Base-by-base conservation (phyloP, 495 filamentous ascomycete genomes). In the Podospora pseudoanserina region DNA sequence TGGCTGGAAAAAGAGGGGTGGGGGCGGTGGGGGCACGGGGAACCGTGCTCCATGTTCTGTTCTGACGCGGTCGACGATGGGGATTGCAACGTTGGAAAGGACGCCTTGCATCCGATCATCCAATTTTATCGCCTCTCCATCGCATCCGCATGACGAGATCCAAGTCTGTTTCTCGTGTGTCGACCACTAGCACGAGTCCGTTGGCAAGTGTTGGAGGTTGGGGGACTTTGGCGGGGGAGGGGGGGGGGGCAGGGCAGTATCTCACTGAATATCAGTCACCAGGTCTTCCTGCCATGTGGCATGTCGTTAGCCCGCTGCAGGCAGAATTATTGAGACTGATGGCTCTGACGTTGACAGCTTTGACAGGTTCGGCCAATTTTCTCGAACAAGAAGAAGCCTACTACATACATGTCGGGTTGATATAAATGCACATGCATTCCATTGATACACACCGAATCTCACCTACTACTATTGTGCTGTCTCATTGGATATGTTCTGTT, bases 271-370 rank as follows among this genome's bases (percentile, higher is more conserved):
- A 39, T 44, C 57, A 57, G 54, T 28, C 20, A 44, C 65, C 13
- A 68, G 34, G 11, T 11, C 34, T 4, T 39, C 34, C 1, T 39
- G 72, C 73, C 72, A 77, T 74, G 70, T 77, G 70, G 75, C 73
- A 73, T 66, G 64, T 68, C 64, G 59, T 62, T 63, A 64, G 57
- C 56, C 73, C 66, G 63, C 63, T 61, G 61, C 55, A 44, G 64
- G 34, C 59, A 69, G 59, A 61, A 53, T 44, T 57, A 57, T 57
- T 18, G 18, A 57, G 54, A 16, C 23, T 23, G 23, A 23, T 23
- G 23, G 23, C 20, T 60, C 65, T 59, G 19, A 19, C 18, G 9
- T n/a, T 57, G 54, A 18, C 54, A n/a, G 54, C 15, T 57, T 57
- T 57, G 16, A 23, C 54, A 39, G 34, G 34, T 57, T 57, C 54